Percentiles rank a stretch among this genome's conserved stretches.
Evolutionary conservation across 148 eudicot species (phyloP).

Genomic region (Cornus florida): DNA sequence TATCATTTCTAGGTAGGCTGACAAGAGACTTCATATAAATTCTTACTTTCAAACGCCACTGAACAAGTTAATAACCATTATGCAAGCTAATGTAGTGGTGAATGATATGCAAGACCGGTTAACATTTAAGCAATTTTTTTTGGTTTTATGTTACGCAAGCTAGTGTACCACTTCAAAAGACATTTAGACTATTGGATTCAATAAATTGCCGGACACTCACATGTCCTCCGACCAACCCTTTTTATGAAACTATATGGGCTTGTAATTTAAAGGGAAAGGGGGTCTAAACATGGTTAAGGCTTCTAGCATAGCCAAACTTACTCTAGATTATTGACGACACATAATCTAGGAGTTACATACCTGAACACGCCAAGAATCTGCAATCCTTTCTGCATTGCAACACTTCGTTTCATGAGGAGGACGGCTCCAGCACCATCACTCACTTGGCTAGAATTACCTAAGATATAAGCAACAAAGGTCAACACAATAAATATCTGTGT

Average conservation of each 20-base stretch:
- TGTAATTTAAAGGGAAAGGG: background rate
- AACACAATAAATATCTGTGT: background rate
- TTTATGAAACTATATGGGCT: background rate
- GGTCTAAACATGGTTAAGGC: background rate
- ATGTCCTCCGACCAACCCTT: background rate
- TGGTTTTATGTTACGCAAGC: too few relatives aligned
- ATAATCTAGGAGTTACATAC: conserved; percentile 26
- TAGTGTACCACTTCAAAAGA: too few relatives aligned
- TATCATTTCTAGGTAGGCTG: too few relatives aligned
- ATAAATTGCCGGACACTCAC: background rate
- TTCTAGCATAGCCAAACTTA: background rate
- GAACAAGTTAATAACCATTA: too few relatives aligned
- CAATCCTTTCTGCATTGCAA: conserved; percentile 78
- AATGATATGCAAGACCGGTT: too few relatives aligned
- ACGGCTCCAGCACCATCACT: conserved; percentile 99
- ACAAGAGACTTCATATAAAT: too few relatives aligned
- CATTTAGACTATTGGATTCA: background rate
- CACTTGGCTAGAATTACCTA: conserved; percentile 97
- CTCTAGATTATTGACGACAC: background rate
- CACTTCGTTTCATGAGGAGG: conserved; percentile 92
- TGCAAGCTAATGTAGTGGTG: too few relatives aligned
- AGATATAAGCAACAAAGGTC: conserved; percentile 7
- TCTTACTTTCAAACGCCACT: too few relatives aligned
- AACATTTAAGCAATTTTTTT: too few relatives aligned
- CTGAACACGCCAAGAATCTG: conserved; percentile 96